phyloP scores from a whole-genome alignment of 768 basidiomycete genomes.

The Serendipita sp. region DNA sequence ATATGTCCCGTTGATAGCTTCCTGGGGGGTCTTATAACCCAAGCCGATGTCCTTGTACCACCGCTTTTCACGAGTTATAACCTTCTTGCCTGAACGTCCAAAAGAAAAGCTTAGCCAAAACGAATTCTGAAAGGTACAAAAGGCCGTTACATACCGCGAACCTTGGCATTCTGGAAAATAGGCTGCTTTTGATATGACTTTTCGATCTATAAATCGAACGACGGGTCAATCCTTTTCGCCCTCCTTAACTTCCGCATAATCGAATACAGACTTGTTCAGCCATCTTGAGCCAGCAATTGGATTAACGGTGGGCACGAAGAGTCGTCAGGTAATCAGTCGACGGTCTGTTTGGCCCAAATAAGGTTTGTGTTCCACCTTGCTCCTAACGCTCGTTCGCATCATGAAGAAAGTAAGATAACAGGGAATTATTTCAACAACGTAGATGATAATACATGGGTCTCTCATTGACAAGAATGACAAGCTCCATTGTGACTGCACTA shows the following conservation, averaged over 20 bases:
- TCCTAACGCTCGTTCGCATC: not conserved
- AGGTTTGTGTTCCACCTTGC: not conserved
- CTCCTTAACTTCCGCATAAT: not conserved
- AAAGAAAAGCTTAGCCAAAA: not conserved
- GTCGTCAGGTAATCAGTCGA: not conserved
- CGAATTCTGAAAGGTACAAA: not conserved
- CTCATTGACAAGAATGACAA: too few species aligned
- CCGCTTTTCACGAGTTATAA: constrained; percentile 85
- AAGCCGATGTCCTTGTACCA: constrained; percentile 99
- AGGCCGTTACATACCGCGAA: constrained; percentile 40
- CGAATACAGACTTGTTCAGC: constrained; percentile 25
- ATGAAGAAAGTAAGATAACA: not conserved
- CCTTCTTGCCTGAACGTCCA: constrained; percentile 57
- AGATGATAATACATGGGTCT: too few species aligned
- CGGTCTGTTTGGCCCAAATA: not conserved
- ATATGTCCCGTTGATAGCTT: constrained; percentile 93
- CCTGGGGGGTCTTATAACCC: constrained; percentile 89
- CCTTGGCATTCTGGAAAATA: constrained; percentile 96
- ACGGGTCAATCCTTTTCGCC: not conserved
- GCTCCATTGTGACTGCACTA: not conserved
- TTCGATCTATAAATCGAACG: constrained; percentile 49
- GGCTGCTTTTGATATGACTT: constrained; percentile 97
- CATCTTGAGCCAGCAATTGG: constrained; percentile 15
- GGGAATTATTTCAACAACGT: too few species aligned
- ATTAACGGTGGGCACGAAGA: not conserved